Base-by-base conservation (phyloP, 2,329 filamentous ascomycete genomes). In the Pochonia chlamydosporia region DNA sequence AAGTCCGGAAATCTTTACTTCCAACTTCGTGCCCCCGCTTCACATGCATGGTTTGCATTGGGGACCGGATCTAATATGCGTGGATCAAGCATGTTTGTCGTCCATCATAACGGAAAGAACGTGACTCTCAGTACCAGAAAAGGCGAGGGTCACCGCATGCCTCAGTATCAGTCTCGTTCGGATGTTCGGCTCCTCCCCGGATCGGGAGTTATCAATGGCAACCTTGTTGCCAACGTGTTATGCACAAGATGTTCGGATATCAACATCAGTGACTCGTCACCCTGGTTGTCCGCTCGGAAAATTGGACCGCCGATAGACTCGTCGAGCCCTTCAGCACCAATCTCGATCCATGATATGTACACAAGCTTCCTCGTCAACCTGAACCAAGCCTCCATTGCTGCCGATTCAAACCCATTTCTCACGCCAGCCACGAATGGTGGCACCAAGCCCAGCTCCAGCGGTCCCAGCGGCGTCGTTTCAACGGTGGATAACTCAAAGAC, bases 101-200 rank as follows among this genome's bases (percentile, higher is more conserved):
- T 84, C 54, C 85, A 85, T 60, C 65, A 75, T 43, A 71, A 81
- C 52, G 78, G 78, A 4, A 74, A 75, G 51, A 83, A 84, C 56
- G 70, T 85, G 20, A 85, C 82, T 1, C 59, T 85, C 43, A 84
- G 80, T 50, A 71, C 80, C 1, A 75, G 82, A 18, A 55, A 60
- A 3, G 78, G 74, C 24, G 63, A 56, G 1, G 70, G 70, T 5
- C 68, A 84, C 52, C 51, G 59, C 28, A 62, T 68, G 64, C 82
- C 82, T 0, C 40, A 63, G 25, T 73, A 76, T 60, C 65, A 64
- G 2, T 56, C 62, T 2, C 62, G 69, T 3, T 66, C 69, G 24
- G 62, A 70, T 23, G 60, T 84, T 23, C 68, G 74, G 26, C 68
- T 85, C 4, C 70, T 85, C 2, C 71, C 65, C 1, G 81, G 81